Evolutionary conservation across 148 eudicot genomes (phyloP), one percentile per base, ranked within the genome.

Genomic region (Drosera capensis): DNA sequence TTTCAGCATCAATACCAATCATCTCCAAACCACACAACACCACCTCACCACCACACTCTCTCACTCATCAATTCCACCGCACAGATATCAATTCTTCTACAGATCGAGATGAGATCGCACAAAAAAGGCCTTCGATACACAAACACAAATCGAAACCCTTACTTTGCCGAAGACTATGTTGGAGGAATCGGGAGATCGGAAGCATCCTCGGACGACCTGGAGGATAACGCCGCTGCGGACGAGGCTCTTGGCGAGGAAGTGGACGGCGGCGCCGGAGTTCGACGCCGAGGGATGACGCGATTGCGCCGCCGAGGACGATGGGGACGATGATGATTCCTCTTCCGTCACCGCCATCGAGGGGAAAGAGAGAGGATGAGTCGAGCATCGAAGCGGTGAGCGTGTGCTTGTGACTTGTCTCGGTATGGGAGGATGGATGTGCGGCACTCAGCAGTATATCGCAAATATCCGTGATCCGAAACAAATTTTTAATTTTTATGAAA

Each of bases 91-190:
- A 28, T 28, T 28, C 9, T 3, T 9, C 9, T 4, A 3, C 9
- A 28, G 4, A 28, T 28, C 31, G 31, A 1, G 38, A 4, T 9
- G 38, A 2, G 14, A 34, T 5, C n/a, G 38, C 11, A 34, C 11
- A 34, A 9, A 11, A 34, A 28, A 23, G 25, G 20, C 26, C 2
- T 21, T 19, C 0, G 57, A 13, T 5, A 19, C 14, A 46, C 16
- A 23, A 43, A 14, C 24, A 18, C 11, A 45, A 20, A 3, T 16
- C 6, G 47, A 25, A 20, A 20, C 14, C 15, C 43, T 23, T 3
- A 81, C 96, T 84, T 86, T 86, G 63, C 71, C 93, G 59, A 86
- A 68, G 28, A 86, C 77, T 47, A 86, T 63, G 58, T 86, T 93
- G 66, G 73, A 29, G n/a, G 96, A 75, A 24, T 73, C 25, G 26